phyloP scores from a whole-genome alignment of 768 basidiomycete species.

The Suillus plorans region DNA sequence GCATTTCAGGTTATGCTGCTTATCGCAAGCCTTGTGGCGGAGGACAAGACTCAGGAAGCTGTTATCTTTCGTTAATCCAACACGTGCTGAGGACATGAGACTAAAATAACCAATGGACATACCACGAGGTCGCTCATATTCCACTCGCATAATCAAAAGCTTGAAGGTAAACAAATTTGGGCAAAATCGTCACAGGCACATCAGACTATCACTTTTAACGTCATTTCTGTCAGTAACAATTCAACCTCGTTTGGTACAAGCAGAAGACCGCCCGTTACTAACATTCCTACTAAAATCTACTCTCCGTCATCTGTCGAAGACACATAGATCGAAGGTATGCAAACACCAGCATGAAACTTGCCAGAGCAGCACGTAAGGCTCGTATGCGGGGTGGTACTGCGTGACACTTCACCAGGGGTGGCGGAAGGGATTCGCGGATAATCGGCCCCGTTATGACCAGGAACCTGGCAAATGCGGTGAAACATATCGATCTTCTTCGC shows the following conservation, averaged over 20 bases:
- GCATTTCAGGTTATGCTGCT: neutral
- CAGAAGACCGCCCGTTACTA: neutral
- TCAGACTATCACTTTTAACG: neutral
- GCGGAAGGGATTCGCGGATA: constrained; percentile 67
- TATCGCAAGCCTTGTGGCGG: neutral
- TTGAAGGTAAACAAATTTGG: neutral
- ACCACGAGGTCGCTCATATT: constrained; percentile 22
- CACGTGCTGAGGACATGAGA: neutral
- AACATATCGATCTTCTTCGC: constrained; percentile 67
- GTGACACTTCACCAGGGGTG: constrained; percentile 65
- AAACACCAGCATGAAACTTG: constrained; percentile 15
- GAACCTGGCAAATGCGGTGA: constrained; percentile 72
- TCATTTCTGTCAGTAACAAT: neutral
- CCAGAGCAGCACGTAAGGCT: constrained; percentile 65
- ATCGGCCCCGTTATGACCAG: constrained; percentile 81
- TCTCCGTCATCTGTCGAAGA: neutral
- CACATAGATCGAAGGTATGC: neutral
- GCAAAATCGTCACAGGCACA: neutral
- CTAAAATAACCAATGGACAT: neutral
- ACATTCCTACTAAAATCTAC: neutral
- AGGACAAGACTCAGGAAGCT: neutral
- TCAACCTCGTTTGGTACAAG: neutral
- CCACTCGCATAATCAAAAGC: neutral
- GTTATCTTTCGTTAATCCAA: neutral
- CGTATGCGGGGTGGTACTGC: constrained; percentile 80